Evolutionary conservation across 2,329 filamentous ascomycete genomes (phyloP).

Genomic region (Pyricularia sp.): DNA sequence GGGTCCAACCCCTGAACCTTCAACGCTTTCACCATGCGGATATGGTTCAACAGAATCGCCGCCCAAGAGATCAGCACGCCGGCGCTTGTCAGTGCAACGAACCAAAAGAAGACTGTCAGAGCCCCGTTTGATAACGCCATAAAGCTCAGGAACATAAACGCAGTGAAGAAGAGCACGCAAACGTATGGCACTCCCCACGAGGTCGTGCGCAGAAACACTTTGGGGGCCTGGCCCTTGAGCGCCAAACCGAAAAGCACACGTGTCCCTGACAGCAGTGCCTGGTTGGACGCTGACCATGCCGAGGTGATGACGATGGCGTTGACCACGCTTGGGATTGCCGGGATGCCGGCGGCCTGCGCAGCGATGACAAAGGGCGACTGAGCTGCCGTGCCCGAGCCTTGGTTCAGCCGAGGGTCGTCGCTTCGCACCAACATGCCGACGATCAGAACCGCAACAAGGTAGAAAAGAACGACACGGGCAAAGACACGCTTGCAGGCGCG

Average conservation of each 20-base stretch:
- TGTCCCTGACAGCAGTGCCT: constrained; percentile 50
- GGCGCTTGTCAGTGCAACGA: constrained; percentile 29
- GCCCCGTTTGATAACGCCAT: constrained; percentile 47
- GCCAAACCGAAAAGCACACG: constrained; percentile 51
- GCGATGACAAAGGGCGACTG: constrained; percentile 63
- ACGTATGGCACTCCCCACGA: constrained; percentile 46
- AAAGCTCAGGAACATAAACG: constrained; percentile 48
- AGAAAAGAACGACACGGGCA: constrained; percentile 64
- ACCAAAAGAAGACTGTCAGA: constrained; percentile 56
- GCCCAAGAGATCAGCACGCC: constrained; percentile 57
- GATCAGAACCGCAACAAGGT: constrained; percentile 57
- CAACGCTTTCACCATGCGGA: constrained; percentile 44
- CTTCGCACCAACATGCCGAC: constrained; percentile 59
- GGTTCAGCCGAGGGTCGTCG: constrained; percentile 43
- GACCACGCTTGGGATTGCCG: constrained; percentile 59
- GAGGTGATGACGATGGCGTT: constrained; percentile 70
- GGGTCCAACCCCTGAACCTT: constrained; percentile 42
- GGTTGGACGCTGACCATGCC: constrained; percentile 61
- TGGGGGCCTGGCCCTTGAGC: constrained; percentile 48
- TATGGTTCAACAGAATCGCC: constrained; percentile 49
- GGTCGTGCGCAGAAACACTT: constrained; percentile 43
- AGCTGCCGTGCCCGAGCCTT: constrained; percentile 35
- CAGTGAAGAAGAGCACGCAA: constrained; percentile 42
- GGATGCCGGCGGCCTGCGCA: constrained; percentile 56
- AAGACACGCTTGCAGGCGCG: constrained; percentile 66